Conservation (phyloP, 345 rosid species). For the Lepidium sativum region DNA sequence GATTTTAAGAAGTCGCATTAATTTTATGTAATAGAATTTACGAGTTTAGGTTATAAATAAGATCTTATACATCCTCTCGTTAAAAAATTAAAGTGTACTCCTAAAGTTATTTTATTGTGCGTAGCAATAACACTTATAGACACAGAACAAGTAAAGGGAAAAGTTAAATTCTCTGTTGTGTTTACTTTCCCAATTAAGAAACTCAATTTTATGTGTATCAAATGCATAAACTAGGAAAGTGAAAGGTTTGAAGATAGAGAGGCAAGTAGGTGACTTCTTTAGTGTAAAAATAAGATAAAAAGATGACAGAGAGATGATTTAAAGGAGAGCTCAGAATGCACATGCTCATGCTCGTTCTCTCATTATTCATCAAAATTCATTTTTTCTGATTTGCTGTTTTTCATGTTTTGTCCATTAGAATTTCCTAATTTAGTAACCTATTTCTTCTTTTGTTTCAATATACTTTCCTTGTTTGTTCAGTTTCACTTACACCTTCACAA, state of each 20-base stretch:
- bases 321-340: constrained; percentile 17
- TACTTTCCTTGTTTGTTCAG: constrained; percentile 16
- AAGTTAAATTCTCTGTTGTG: constrained; percentile 15
- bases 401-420: constrained; percentile 24
- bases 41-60: no score
- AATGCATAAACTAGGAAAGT: constrained; percentile 19
- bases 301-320: not conserved
- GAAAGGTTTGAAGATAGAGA: constrained; percentile 18
- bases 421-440: constrained; percentile 14
- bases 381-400: constrained; percentile 12
- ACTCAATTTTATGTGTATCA: constrained; percentile 8
- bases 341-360: constrained; percentile 14
- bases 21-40: no score
- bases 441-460: constrained; percentile 19
- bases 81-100: not conserved
- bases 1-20: no score
- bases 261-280: constrained; percentile 27
- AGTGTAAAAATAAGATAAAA: constrained; percentile 20
- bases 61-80: no score
- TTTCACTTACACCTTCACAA: constrained; percentile 15
- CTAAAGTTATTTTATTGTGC: constrained; percentile 1
- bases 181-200: constrained; percentile 20
- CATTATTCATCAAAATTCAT: constrained; percentile 10
- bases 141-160: constrained; percentile 20
- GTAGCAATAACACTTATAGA: constrained; percentile 8